These are phyloP conservation scores for Phanerochaete sordida DNA, from an alignment of 768 basidiomycete genomes.

Conservation along the genomic window DNA sequence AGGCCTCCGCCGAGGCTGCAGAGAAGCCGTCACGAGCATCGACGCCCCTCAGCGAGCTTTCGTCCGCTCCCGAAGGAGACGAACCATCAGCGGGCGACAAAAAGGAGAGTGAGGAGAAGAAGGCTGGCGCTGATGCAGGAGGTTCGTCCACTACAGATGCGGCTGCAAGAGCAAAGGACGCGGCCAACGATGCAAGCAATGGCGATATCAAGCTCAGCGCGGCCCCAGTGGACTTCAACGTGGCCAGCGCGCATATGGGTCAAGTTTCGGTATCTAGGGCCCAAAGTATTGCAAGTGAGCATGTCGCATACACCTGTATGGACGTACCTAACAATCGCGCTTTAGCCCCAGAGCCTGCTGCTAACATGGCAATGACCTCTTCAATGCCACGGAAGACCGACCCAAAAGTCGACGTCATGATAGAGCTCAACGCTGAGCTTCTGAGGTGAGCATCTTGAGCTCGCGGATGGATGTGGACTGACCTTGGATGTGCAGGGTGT, in stretches of 20 bases:
- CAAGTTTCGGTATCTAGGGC: not conserved
- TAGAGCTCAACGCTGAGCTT: slow-evolving; percentile 69
- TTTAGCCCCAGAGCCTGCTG: slow-evolving; percentile 11
- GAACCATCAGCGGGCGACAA: slow-evolving; percentile 40
- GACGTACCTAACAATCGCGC: not conserved
- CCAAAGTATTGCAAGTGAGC: slow-evolving; percentile 11
- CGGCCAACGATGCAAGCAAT: not conserved
- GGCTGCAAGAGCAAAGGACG: not conserved
- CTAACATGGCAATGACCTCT: not conserved
- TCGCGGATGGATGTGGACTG: not conserved
- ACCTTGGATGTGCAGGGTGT: slow-evolving; percentile 39
- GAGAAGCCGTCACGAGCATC: slow-evolving; percentile 50
- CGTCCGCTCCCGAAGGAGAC: slow-evolving; percentile 59
- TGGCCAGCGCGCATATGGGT: not conserved
- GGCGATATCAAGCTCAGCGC: not conserved
- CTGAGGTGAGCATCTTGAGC: slow-evolving; percentile 46
- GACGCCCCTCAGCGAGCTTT: slow-evolving; percentile 76
- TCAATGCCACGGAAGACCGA: slow-evolving; percentile 20
- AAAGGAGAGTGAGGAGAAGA: slow-evolving; percentile 14
- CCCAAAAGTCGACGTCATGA: slow-evolving; percentile 54
- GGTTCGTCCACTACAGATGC: not conserved
- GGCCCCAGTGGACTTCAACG: not conserved
- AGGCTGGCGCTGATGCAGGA: not conserved
- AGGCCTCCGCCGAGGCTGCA: slow-evolving; percentile 29
- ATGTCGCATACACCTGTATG: not conserved